Evolutionary conservation across 2,329 filamentous ascomycete species (phyloP), one percentile per base, ranked within the genome.

Genomic region (Sporothrix pseudoabietina): DNA sequence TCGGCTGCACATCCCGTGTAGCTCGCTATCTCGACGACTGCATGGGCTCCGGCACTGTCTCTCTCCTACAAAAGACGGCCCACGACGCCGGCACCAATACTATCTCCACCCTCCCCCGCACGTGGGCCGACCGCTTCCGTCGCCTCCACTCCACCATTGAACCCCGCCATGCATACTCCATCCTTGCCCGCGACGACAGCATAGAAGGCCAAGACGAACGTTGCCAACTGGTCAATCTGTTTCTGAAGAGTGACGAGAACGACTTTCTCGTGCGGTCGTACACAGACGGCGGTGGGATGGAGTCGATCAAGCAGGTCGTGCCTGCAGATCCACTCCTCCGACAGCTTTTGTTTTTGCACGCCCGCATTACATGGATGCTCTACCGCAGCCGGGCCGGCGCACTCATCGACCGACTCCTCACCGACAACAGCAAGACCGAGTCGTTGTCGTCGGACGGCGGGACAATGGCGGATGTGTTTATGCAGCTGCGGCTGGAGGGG

Each of bases 401-500:
- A 12, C 65, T 66, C 66, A 71, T 74, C 14, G 69, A 73, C 66
- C 4, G 4, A 14, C 54, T 75, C 1, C 68, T 75, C 5, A 69
- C n/a, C 3, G 73, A 72, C 72, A 59, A 68, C 1, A 66, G 3
- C 0, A 19, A 19, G 3, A 7, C 63, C 14, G 75, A 75, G 19
- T 73, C 73, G 30, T 39, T 75, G 35, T 52, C 35, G 14, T 6
- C 35, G 0, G 71, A 69, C 54, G 75, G 75, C 22, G 32, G 22
- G 47, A 71, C 71, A 9, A 41, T 74, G 39, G 30, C 73, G 1
- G 75, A 44, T 14, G 66, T 35, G 9, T 68, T 75, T 26, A 52
- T 75, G 75, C 70, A 69, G 69, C 68, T 75, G 49, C 73, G 75
- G 12, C 63, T 75, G 8, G 75, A 75, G 9, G 75, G 75, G 12